Percentiles rank a stretch among this genome's conserved stretches.
These are phyloP conservation scores for Fraxinus ornus DNA, from an alignment of 305 asterid genomes.

Conservation along the genomic window DNA sequence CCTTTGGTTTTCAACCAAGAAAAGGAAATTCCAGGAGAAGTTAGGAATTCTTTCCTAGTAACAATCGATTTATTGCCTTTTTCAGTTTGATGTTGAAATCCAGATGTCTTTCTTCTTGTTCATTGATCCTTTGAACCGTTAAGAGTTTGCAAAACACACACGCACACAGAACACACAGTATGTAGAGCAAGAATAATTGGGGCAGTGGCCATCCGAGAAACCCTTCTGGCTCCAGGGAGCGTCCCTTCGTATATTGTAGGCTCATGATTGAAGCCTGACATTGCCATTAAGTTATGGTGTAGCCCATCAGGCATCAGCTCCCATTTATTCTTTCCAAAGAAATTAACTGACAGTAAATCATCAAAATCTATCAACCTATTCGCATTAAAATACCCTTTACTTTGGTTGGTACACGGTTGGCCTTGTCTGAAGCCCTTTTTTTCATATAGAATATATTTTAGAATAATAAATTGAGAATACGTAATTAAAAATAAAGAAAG, in stretches of 20 bases:
- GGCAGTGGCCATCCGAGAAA: conserved; percentile 4
- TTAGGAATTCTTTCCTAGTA: background rate
- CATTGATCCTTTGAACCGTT: background rate
- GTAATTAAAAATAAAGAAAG: no score
- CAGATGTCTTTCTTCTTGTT: background rate
- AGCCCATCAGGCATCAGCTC: background rate
- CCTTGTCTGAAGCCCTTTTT: no score
- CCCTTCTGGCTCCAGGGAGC: conserved; percentile 3
- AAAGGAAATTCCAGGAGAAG: conserved; percentile 1
- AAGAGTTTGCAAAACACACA: background rate
- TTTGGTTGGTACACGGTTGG: background rate
- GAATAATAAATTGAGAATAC: no score
- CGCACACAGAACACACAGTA: background rate
- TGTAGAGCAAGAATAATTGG: conserved; percentile 18
- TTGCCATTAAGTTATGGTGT: conserved; percentile 23
- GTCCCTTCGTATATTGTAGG: conserved; percentile 4
- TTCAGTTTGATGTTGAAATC: background rate
- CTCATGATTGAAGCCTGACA: conserved; percentile 48
- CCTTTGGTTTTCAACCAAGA: conserved; percentile 2
- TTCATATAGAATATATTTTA: no score
- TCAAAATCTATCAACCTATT: background rate
- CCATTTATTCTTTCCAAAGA: background rate
- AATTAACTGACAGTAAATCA: conserved; percentile 16
- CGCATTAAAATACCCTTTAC: background rate
- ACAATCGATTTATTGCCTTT: conserved; percentile 6